Conservation (phyloP, 2,329 filamentous ascomycete genomes). For the Gremmenia infestans region DNA sequence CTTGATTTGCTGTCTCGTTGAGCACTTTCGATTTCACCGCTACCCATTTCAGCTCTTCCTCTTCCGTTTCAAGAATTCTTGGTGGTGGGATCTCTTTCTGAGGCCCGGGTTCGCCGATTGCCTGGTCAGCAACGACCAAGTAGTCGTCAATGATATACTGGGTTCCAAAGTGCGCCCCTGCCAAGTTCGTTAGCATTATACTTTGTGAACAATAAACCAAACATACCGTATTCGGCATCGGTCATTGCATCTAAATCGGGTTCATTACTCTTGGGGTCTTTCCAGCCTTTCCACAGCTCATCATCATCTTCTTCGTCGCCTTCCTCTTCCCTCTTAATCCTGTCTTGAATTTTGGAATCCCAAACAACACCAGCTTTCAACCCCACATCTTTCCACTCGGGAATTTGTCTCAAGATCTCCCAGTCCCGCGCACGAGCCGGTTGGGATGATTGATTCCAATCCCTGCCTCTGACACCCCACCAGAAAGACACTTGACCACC, state of each 20-base stretch:
- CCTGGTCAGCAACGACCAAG: not conserved
- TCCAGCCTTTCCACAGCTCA: slow-evolving; percentile 15
- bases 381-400: slow-evolving; percentile 13
- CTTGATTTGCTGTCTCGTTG: not conserved
- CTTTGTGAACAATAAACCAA: not conserved
- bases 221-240: not conserved
- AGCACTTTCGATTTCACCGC: not conserved
- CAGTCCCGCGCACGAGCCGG: slow-evolving; percentile 6
- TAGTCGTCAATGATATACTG: not conserved
- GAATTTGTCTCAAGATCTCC: slow-evolving; percentile 12
- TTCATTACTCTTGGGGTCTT: slow-evolving; percentile 1
- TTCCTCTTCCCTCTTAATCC: slow-evolving; percentile 17
- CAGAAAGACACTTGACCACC: slow-evolving; percentile 27
- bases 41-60: not conserved
- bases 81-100: not conserved
- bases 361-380: slow-evolving; percentile 21
- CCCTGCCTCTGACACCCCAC: slow-evolving; percentile 22
- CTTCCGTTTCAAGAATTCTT: not conserved
- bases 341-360: slow-evolving; percentile 19
- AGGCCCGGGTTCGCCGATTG: not conserved
- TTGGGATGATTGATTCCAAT: slow-evolving; percentile 4
- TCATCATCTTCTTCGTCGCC: slow-evolving; percentile 18
- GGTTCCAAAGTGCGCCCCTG: not conserved
- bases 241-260: not conserved
- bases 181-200: not conserved